Base-by-base conservation (phyloP, 305 asterid genomes). In the Andrographis paniculata region DNA sequence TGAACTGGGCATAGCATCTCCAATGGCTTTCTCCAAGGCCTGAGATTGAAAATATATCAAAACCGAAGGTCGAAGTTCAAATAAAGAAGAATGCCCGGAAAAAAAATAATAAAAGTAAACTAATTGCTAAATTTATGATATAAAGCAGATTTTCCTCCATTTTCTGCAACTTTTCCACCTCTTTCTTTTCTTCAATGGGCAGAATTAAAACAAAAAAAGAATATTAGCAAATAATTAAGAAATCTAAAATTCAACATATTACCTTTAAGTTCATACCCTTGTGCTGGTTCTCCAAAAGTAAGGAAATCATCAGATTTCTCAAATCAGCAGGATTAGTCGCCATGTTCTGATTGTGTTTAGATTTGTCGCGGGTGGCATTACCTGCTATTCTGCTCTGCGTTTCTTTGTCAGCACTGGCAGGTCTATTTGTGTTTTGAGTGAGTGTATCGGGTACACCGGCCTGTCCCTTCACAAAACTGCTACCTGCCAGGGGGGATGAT, bases 1-100 rank as follows among this genome's bases (percentile, higher is more conserved):
- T 23, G 87, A 72, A 68, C 76, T 77, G 56, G 94, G 93, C 73
- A 77, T 60, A 61, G 70, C 67, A 49, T 84, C 80, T 65, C 91
- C 94, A 63, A 73, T 60, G 65, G 97, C 88, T 78, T 73, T 92
- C 80, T 92, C 97, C 75, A 92, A 59, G 52, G 79, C 94, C 99
- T 92, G 49, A 47, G 30, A 59, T 14, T 50, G 53, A 66, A 48
- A 68, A 50, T 9, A 45, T 42, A 45, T 36, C 56, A 68, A 50
- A 27, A 14, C 9, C 1, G 10, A 6, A n/a, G 42, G 17, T 2
- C 14, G 39, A 12, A 13, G 42, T 14, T 19, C 15, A n/a, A 16
- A 33, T 7, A 33, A 33, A 33, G 30, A 8, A 24, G 30, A 33
- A 33, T 1, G 8, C 13, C 13, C 9, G 12, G 38, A 1, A 33